A percentile compares a stretch with the other conserved stretches of the same genome.
phyloP scores from a whole-genome alignment of 495 filamentous ascomycete species.

The Penicillium cataractarum region DNA sequence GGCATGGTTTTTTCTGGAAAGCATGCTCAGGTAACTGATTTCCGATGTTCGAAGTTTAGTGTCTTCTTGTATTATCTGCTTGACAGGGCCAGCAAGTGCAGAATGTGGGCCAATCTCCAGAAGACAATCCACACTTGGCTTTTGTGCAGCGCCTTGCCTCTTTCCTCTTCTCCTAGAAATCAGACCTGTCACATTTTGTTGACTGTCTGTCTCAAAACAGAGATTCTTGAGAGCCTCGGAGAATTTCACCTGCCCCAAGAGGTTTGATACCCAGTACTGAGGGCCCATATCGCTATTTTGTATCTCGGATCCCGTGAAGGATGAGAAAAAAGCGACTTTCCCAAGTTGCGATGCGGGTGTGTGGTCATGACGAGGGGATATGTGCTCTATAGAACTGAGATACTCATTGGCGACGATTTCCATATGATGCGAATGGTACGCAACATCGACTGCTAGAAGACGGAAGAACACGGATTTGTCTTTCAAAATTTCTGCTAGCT shows the following conservation, averaged over 20 bases:
- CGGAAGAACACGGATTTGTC: slow-evolving; percentile 10
- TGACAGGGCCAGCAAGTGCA: slow-evolving; percentile 44
- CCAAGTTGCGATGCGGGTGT: neutral
- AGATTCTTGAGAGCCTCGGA: slow-evolving; percentile 32
- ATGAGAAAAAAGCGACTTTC: slow-evolving; percentile 37
- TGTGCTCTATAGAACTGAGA: slow-evolving; percentile 23
- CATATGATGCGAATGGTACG: slow-evolving; percentile 71
- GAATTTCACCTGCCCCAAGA: slow-evolving; percentile 45
- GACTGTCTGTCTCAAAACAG: slow-evolving; percentile 22
- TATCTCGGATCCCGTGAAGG: slow-evolving; percentile 38
- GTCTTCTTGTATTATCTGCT: slow-evolving; percentile 30
- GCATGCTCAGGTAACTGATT: slow-evolving; percentile 28
- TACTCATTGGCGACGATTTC: slow-evolving; percentile 28
- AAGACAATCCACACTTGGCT: slow-evolving; percentile 37
- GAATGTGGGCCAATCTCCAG: slow-evolving; percentile 58
- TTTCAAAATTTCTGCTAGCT: slow-evolving; percentile 8
- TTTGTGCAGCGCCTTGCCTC: slow-evolving; percentile 13
- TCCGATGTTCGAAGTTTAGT: slow-evolving; percentile 20
- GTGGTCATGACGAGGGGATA: neutral
- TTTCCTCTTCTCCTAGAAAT: neutral
- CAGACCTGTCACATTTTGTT: neutral
- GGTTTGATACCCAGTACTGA: slow-evolving; percentile 46
- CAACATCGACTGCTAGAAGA: slow-evolving; percentile 51
- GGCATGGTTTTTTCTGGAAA: slow-evolving; percentile 31
- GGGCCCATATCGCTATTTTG: slow-evolving; percentile 23